A percentile compares a stretch with the other conserved stretches of the same genome.
Evolutionary conservation across 169 alveolate species (phyloP).

Genomic region (Plasmodium relictum): DNA sequence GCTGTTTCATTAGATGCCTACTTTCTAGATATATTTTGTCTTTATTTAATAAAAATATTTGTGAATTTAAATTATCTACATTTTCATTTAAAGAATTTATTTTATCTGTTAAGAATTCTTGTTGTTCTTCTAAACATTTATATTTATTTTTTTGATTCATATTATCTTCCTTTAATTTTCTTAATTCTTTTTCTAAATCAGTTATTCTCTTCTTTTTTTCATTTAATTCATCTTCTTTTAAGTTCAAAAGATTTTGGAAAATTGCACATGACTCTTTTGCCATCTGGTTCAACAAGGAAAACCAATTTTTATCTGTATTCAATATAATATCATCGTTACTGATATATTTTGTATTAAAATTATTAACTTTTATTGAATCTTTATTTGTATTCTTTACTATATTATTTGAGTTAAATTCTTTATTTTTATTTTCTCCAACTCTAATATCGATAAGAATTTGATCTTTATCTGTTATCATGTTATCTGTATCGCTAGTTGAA

Average conservation of each 20-base stretch:
- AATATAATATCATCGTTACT: background rate
- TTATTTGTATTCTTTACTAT: background rate
- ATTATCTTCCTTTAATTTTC: slow-evolving; percentile 25
- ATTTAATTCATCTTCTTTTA: slow-evolving; percentile 41
- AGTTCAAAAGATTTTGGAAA: slow-evolving; percentile 19
- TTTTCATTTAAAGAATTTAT: slow-evolving; percentile 2
- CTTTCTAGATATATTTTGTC: slow-evolving; percentile 37
- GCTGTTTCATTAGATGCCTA: slow-evolving; percentile 5
- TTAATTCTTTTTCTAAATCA: slow-evolving; percentile 16
- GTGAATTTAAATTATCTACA: slow-evolving; percentile 14
- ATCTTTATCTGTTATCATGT: background rate
- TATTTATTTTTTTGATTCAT: slow-evolving; percentile 20
- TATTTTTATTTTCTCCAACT: background rate
- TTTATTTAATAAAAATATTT: slow-evolving; percentile 22
- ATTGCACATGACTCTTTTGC: slow-evolving; percentile 52
- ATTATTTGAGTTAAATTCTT: background rate
- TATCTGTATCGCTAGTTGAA: slow-evolving; percentile 8
- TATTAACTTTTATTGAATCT: background rate
- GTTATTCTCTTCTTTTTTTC: slow-evolving; percentile 18
- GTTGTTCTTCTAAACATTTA: slow-evolving; percentile 21
- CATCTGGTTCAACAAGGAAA: background rate
- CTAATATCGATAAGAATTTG: background rate
- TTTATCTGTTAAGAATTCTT: slow-evolving; percentile 2
- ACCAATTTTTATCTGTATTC: background rate
- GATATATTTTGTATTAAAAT: background rate